Conservation (phyloP, 179 eudicot species). For the Silene noctiflora region DNA sequence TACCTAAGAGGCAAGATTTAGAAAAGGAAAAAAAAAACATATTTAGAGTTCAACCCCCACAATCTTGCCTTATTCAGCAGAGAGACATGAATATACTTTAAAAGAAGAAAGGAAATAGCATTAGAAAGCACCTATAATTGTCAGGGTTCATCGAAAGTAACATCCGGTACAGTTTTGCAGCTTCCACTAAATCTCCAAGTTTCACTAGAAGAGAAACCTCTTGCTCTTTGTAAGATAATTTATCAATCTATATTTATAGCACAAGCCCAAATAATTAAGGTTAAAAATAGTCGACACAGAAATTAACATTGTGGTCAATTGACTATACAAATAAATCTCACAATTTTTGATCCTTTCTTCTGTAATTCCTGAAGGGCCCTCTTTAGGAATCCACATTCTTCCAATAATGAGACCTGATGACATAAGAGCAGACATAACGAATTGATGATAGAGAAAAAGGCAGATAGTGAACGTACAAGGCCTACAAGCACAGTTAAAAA, state of each 20-base stretch:
- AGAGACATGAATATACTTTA: not conserved
- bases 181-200: constrained; percentile 69
- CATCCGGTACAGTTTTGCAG: constrained; percentile 56
- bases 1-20: constrained; percentile 45
- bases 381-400: constrained; percentile 80
- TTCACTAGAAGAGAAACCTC: constrained; percentile 84
- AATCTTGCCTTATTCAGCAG: not conserved
- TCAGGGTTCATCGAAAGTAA: constrained; percentile 96
- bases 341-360: constrained; percentile 73
- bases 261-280: constrained; percentile 19
- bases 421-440: not conserved
- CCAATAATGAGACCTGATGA: constrained; percentile 70
- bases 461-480: not conserved
- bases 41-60: not conserved
- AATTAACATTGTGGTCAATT: not conserved
- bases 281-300: not conserved
- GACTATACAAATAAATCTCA: constrained; percentile 36
- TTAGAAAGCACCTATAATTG: constrained; percentile 68
- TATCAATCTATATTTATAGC: constrained; percentile 60
- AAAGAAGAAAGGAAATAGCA: constrained; percentile 4
- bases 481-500: not conserved
- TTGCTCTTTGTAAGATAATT: constrained; percentile 78
- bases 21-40: not conserved
- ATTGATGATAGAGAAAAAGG: not conserved
- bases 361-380: constrained; percentile 82